Percentiles rank a stretch among this genome's conserved stretches.
Conservation (phyloP, 73 alveolate species). For the Blepharisma stoltei region DNA sequence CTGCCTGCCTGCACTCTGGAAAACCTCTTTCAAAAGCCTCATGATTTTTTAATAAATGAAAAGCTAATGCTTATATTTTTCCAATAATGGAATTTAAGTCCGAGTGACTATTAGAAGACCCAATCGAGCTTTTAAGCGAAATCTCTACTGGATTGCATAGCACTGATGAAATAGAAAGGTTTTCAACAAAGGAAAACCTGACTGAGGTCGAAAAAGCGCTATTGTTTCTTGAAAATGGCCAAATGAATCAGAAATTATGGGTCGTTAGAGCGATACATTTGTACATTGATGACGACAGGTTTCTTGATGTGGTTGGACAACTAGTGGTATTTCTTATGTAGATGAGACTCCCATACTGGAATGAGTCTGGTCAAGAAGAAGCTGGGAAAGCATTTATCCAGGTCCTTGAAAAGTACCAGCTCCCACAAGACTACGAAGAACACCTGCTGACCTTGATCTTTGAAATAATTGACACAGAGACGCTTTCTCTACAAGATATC, state of each 20-base stretch:
- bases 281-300: not conserved
- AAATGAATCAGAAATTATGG: conserved; percentile 16
- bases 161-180: conserved; percentile 10
- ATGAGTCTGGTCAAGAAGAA: conserved; percentile 24
- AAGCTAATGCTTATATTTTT: not conserved
- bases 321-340: not conserved
- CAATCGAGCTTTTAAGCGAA: conserved; percentile 7
- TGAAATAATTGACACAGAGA: conserved; percentile 15
- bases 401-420: not conserved
- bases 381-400: conserved; percentile 14
- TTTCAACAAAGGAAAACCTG: conserved; percentile 11
- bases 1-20: not conserved
- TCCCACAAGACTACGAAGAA: not conserved
- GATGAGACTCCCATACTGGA: conserved; percentile 23
- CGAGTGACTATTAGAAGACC: conserved; percentile 24
- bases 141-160: not conserved
- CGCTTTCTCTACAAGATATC: not conserved
- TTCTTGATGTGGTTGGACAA: not conserved
- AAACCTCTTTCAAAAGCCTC: not conserved
- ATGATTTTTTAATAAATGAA: not conserved
- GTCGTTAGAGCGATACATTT: not conserved
- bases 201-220: not conserved
- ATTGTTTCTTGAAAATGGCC: not conserved
- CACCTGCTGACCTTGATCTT: not conserved
- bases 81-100: conserved; percentile 19